Percentiles rank a stretch among this genome's conserved stretches.
Evolutionary conservation across 768 basidiomycete species (phyloP).

Genomic region (Mycena maculata): DNA sequence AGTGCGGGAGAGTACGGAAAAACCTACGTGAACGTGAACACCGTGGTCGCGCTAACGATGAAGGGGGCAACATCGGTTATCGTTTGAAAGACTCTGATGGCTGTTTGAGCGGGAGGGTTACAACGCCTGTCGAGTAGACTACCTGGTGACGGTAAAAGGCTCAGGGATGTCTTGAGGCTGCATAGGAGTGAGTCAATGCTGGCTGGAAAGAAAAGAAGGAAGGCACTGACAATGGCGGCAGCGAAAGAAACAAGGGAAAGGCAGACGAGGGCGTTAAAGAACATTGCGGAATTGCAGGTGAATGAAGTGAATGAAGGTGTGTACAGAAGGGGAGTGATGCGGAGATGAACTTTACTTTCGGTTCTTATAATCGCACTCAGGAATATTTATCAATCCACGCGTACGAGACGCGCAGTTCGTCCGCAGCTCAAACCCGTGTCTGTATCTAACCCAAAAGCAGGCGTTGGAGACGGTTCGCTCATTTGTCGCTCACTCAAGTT

Average conservation of each 20-base stretch:
- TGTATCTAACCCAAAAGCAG: no score
- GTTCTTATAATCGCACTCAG: neutral
- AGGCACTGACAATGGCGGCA: neutral
- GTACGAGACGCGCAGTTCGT: neutral
- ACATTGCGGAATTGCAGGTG: no score
- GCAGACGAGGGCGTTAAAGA: conserved; percentile 17
- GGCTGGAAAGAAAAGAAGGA: no score
- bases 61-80: conserved; percentile 20
- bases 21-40: conserved; percentile 19
- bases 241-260: conserved; percentile 1
- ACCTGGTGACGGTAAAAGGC: conserved; percentile 17
- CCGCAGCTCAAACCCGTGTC: no score
- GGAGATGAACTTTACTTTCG: no score
- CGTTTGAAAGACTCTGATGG: neutral
- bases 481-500: neutral
- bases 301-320: neutral
- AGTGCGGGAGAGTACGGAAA: neutral
- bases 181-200: neutral
- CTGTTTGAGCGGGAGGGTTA: no score
- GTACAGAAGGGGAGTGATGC: no score
- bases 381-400: neutral
- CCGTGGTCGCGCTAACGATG: conserved; percentile 14
- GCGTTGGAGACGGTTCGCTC: no score
- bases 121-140: no score
- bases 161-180: conserved; percentile 17